Conservation (phyloP, 805 yeast genomes). For the Jamesozyma piceae region DNA sequence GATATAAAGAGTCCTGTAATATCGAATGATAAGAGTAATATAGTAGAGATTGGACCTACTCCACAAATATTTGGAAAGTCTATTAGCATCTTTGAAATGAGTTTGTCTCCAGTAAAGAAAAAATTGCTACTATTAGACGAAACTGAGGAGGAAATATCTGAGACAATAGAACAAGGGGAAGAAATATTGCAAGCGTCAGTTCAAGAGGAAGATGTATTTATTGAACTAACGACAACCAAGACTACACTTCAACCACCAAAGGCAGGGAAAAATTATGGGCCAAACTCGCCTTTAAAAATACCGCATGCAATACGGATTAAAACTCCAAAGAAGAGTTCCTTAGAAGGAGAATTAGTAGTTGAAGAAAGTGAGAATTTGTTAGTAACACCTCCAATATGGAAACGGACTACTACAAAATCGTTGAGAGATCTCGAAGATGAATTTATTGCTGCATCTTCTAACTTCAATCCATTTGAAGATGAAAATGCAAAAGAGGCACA, state of each 20-base stretch:
- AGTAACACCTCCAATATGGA: slow-evolving; percentile 25
- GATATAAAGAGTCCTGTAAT: background rate
- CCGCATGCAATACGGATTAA: slow-evolving; percentile 30
- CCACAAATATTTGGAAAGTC: slow-evolving; percentile 79
- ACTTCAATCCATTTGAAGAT: slow-evolving; percentile 3
- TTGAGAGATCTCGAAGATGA: slow-evolving; percentile 25
- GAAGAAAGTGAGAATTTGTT: slow-evolving; percentile 18
- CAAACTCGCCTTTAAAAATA: slow-evolving; percentile 25
- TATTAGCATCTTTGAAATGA: slow-evolving; percentile 59
- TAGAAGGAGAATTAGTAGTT: slow-evolving; percentile 9
- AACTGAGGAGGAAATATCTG: slow-evolving; percentile 3
- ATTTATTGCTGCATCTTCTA: slow-evolving; percentile 16
- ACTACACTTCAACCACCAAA: background rate
- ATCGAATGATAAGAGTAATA: background rate
- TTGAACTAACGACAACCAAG: background rate
- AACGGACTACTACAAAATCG: slow-evolving; percentile 19
- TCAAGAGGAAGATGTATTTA: background rate
- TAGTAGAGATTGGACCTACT: slow-evolving; percentile 57
- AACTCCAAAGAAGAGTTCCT: background rate
- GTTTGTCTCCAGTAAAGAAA: slow-evolving; percentile 23
- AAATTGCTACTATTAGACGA: slow-evolving; percentile 5
- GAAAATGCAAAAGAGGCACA: background rate
- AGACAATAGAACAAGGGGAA: background rate
- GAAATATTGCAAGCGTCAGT: background rate
- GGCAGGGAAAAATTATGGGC: slow-evolving; percentile 17